phyloP scores from a whole-genome alignment of 495 filamentous ascomycete genomes.

The Collariella sp. region DNA sequence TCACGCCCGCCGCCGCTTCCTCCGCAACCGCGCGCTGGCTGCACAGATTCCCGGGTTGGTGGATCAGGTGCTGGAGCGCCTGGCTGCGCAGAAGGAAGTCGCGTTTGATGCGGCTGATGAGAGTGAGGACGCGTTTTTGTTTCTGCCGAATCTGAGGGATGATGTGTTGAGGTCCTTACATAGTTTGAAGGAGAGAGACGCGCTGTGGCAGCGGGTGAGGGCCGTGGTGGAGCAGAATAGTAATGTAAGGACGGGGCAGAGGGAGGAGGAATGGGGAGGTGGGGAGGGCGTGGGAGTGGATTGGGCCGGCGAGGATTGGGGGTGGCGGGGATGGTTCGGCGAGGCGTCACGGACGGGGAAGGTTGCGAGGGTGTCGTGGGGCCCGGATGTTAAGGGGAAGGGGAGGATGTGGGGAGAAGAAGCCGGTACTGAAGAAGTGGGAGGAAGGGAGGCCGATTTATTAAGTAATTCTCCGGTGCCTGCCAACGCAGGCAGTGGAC shows the following conservation, averaged over 20 bases:
- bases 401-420: slow-evolving; percentile 5
- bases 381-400: slow-evolving; percentile 26
- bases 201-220: slow-evolving; percentile 72
- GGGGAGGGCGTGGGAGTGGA: slow-evolving; percentile 91
- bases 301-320: slow-evolving; percentile 51
- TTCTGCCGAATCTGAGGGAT: slow-evolving; percentile 81
- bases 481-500: neutral
- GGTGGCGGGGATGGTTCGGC: slow-evolving; percentile 26
- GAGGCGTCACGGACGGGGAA: slow-evolving; percentile 40
- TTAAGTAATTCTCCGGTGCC: slow-evolving; percentile 32
- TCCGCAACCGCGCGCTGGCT: slow-evolving; percentile 50
- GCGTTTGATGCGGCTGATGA: slow-evolving; percentile 55
- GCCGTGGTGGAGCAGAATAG: slow-evolving; percentile 84
- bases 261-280: slow-evolving; percentile 84
- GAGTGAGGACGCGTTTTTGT: slow-evolving; percentile 72
- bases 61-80: slow-evolving; percentile 67
- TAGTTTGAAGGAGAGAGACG: slow-evolving; percentile 58
- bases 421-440: slow-evolving; percentile 28
- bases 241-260: slow-evolving; percentile 77
- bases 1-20: slow-evolving; percentile 51
- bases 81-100: slow-evolving; percentile 71
- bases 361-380: slow-evolving; percentile 44
- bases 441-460: slow-evolving; percentile 57
- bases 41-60: slow-evolving; percentile 72
- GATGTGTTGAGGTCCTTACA: slow-evolving; percentile 83